Conservation (phyloP, 2,329 filamentous ascomycete species). For the Cadophora gregata region DNA sequence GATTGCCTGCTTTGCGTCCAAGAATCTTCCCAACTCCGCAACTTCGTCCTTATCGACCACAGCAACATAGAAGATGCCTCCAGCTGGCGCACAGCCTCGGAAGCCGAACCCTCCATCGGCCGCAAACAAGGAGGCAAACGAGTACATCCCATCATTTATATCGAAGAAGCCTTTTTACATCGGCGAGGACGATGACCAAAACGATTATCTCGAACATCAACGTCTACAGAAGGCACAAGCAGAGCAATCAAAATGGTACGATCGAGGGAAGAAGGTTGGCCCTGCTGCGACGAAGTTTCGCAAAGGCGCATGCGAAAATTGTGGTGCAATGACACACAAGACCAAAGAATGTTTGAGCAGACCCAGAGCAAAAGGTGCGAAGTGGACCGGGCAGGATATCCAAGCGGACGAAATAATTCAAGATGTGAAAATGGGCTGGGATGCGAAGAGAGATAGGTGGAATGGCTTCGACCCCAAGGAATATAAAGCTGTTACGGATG, state of each 20-base stretch:
- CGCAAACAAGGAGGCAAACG: conserved; percentile 85
- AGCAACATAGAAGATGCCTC: conserved; percentile 47
- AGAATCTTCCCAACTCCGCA: conserved; percentile 8
- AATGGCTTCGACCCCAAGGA: conserved; percentile 95
- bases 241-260: conserved; percentile 85
- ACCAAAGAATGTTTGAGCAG: conserved; percentile 90
- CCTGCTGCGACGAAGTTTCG: conserved; percentile 95
- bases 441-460: conserved; percentile 97
- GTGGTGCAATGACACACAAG: conserved; percentile 96
- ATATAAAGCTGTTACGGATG: conserved; percentile 85
- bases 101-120: conserved; percentile 46
- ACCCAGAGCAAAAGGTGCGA: conserved; percentile 86
- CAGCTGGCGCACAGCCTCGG: conserved; percentile 43
- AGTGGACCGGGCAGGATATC: conserved; percentile 91
- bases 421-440: conserved; percentile 88
- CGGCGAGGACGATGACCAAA: conserved; percentile 74
- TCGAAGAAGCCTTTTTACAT: conserved; percentile 98
- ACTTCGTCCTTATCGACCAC: background rate
- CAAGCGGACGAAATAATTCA: conserved; percentile 89
- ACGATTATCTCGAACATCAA: conserved; percentile 96
- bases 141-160: conserved; percentile 98
- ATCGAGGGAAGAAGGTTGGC: conserved; percentile 82
- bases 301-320: conserved; percentile 98
- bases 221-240: conserved; percentile 72
- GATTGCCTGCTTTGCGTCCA: conserved; percentile 14